Evolutionary conservation across 495 filamentous ascomycete genomes (phyloP), one percentile per base, ranked within the genome.

Genomic region (Aspergillus egyptiacus): DNA sequence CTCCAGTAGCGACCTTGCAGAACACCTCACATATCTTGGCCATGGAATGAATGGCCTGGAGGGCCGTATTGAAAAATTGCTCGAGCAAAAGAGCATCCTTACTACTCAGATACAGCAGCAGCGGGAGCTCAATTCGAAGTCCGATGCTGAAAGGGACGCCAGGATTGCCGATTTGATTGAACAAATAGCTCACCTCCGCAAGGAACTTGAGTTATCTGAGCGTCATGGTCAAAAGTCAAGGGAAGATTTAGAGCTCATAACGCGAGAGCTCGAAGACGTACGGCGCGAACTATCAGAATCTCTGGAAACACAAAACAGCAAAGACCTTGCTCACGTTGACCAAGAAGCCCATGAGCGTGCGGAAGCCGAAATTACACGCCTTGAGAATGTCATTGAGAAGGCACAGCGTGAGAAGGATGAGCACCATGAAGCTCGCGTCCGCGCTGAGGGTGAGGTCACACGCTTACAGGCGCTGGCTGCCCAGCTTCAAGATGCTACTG

Each of bases 31-130:
- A 5, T 79, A 80, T 51, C 71, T 83, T 22, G 70, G 70, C 8
- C 64, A 79, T 13, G 94, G 85, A 62, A 78, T 98, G 1, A 85
- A 88, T 59, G 80, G 79, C 57, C 69, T 97, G 6, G 86, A 85
- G 55, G 72, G 55, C 32, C 67, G 71, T 13, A 60, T 72, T 13
- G 65, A 68, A 51, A 61, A 72, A n/a, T 67, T 95, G 18, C 77
- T 85, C 30, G 88, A 95, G 52, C 88, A 95, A 54, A 90, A 95
- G 64, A 77, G 77, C 39, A 90, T 90, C 14, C 67, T 95, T 18
- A 83, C 86, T 51, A 82, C 87, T 3, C 89, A 96, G 55, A 88
- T 95, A 55, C 89, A 94, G 67, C 88, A 95, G 61, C 90, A 96
- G 65, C 83, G 89, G 32, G 88, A 93, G 57, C 76, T 95, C 41